A percentile compares a stretch with the other conserved stretches of the same genome.
Conservation (phyloP, 1,284 basidiomycete genomes). For the Pseudozyma flocculosa region DNA sequence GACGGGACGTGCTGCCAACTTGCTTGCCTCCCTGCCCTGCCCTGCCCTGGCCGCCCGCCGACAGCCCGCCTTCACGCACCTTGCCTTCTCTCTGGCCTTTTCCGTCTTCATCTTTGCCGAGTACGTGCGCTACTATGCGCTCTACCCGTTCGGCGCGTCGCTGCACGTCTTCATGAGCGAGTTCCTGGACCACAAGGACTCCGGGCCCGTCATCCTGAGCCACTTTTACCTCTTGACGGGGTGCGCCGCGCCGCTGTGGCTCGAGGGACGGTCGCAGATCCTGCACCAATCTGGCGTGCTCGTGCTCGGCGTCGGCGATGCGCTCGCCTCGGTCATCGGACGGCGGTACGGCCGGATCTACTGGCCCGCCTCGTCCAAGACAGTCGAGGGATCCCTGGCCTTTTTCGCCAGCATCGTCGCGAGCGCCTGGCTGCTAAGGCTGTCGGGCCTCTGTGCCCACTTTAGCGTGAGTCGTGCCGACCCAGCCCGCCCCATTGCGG, state of each 20-base stretch:
- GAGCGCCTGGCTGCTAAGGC: slow-evolving; percentile 71
- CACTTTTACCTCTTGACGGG: slow-evolving; percentile 97
- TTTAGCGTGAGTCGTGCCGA: slow-evolving; percentile 24
- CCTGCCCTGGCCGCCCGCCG: slow-evolving; percentile 7
- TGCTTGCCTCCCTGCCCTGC: neutral
- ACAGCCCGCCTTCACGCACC: slow-evolving; percentile 91
- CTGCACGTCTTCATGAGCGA: slow-evolving; percentile 93
- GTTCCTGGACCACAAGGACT: slow-evolving; percentile 92
- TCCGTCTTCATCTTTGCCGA: slow-evolving; percentile 55
- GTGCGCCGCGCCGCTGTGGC: slow-evolving; percentile 89
- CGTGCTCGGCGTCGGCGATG: slow-evolving; percentile 88
- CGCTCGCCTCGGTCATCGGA: slow-evolving; percentile 87
- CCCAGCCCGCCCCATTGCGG: neutral
- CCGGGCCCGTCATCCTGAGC: slow-evolving; percentile 91
- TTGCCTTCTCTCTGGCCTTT: slow-evolving; percentile 76
- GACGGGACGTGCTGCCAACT: neutral
- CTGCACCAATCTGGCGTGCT: slow-evolving; percentile 82
- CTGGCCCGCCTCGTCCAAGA: slow-evolving; percentile 87
- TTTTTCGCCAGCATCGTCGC: slow-evolving; percentile 73
- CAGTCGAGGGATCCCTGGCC: slow-evolving; percentile 83
- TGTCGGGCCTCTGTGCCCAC: slow-evolving; percentile 62
- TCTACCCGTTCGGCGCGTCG: slow-evolving; percentile 90
- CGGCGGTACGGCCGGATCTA: slow-evolving; percentile 74
- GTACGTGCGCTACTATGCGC: slow-evolving; percentile 78
- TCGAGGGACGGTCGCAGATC: slow-evolving; percentile 66